phyloP scores from a whole-genome alignment of 768 basidiomycete genomes.

The Lentinula sp. region DNA sequence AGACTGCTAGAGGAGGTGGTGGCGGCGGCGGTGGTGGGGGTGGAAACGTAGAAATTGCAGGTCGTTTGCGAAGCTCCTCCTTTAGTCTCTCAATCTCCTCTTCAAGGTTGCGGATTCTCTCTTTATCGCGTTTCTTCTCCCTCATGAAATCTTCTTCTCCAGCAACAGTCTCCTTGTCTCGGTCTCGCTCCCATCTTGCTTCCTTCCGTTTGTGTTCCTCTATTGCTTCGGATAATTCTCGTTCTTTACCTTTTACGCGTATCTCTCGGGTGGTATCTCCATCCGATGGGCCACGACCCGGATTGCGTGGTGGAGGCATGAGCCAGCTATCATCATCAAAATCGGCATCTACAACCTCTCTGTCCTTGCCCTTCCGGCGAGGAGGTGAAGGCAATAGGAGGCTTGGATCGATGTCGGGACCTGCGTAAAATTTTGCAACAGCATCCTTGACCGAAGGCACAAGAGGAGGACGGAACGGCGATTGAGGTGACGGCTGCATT shows the following conservation, averaged over 20 bases:
- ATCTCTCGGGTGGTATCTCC: conserved; percentile 37
- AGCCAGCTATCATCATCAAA: conserved; percentile 11
- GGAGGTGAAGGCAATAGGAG: conserved; percentile 45
- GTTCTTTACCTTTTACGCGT: conserved; percentile 53
- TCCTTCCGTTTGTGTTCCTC: conserved; percentile 45
- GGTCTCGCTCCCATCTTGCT: conserved; percentile 30
- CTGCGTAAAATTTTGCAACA: conserved; percentile 37
- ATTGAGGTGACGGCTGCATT: conserved; percentile 13
- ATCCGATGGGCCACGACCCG: conserved; percentile 12
- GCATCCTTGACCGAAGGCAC: conserved; percentile 43
- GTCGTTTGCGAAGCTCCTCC: background rate
- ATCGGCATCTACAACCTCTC: conserved; percentile 8
- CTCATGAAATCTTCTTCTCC: conserved; percentile 51
- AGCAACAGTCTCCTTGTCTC: conserved; percentile 22
- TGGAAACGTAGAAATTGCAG: conserved; percentile 13
- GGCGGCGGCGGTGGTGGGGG: conserved; percentile 39
- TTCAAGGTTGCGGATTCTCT: conserved; percentile 13
- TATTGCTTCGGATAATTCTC: conserved; percentile 51
- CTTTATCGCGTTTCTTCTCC: conserved; percentile 63
- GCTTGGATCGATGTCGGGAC: conserved; percentile 43
- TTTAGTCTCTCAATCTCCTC: background rate
- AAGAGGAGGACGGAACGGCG: conserved; percentile 25
- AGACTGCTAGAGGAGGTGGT: conserved; percentile 24
- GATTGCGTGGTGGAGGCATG: conserved; percentile 12
- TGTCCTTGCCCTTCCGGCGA: conserved; percentile 22